Evolutionary conservation across 441 rosid species (phyloP), one percentile per base, ranked within the genome.

Genomic region (Populus hybrid): DNA sequence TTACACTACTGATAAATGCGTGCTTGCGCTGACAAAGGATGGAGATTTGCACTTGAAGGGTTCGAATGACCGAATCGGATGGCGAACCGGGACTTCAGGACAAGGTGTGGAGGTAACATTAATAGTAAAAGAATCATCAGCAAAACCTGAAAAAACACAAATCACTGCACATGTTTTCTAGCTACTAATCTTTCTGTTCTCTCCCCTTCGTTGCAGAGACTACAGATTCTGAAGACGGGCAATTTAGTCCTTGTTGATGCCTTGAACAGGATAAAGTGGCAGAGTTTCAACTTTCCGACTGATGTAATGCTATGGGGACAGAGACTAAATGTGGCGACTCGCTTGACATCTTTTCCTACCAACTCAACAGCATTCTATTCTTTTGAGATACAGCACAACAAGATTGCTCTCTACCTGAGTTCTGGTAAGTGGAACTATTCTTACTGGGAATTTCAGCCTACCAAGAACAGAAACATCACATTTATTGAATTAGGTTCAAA

Each of bases 281-380:
- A 95, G 86, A 95, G 94, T 79, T 95, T 93, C 86, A 91, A 95
- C 75, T 95, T 95, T 76, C 99, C 98, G 14, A 95, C 94, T 0
- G 94, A 95, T 70, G 88, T 91, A 46, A 91, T 93, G 86, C 85
- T 93, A 14, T 79, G 85, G 89, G 97, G 98, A 30, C 99, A 95
- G 78, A 88, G 91, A 72, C 81, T 95, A 32, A 88, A 88, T 79
- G 91, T 91, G 3, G 98, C 98, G 5, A 91, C 96, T 35, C 86
- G 88, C 76, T 83, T 95, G 82, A 89, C 92, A 76, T 91, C 99
- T 12, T 95, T 91, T 71, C 94, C 94, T 8, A 73, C 67, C 23
- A 90, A 90, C 82, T 85, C 92, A 12, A 82, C 79, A 9, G 65
- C 83, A 65, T 89, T 85, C 84, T 95, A 93, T 83, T 82, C 96